Evolutionary conservation across 257 asterid species (phyloP).

Genomic region (Pogostemon cablin): DNA sequence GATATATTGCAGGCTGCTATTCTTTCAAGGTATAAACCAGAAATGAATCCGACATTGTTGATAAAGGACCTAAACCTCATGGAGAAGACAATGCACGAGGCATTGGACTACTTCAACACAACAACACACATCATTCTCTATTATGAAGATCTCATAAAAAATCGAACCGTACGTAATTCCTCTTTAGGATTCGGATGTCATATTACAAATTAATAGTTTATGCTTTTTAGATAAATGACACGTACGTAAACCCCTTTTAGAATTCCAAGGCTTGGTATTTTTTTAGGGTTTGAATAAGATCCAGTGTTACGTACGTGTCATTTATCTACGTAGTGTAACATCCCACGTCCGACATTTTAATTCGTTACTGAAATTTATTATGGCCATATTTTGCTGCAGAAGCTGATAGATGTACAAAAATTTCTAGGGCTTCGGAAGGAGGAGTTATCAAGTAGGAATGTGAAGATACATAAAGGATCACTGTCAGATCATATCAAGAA

Average conservation of each 20-base stretch:
- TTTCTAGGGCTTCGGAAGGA: conserved; percentile 62
- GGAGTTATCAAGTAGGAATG: conserved; percentile 70
- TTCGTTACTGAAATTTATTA: no score
- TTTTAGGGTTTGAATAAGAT: no score
- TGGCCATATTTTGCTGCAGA: conserved; percentile 43
- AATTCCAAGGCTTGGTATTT: no score
- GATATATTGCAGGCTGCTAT: conserved; percentile 55
- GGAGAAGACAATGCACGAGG: conserved; percentile 52
- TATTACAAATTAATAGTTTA: no score
- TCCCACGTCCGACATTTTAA: no score
- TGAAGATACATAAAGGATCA: conserved; percentile 86
- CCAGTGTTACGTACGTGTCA: no score
- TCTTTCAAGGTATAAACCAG: conserved; percentile 78
- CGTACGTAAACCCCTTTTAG: no score
- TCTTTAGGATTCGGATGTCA: no score
- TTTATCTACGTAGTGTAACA: no score
- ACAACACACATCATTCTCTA: conserved; percentile 69
- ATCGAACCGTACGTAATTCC: conserved; percentile 53
- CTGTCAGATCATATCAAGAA: conserved; percentile 60
- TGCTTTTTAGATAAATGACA: no score
- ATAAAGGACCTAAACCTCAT: conserved; percentile 53
- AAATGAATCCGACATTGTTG: conserved; percentile 53
- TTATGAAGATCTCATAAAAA: conserved; percentile 75
- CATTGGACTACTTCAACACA: conserved; percentile 54
- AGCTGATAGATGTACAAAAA: conserved; percentile 55